These are phyloP conservation scores for Drosera capensis DNA, from an alignment of 148 eudicot species.

Conservation along the genomic window DNA sequence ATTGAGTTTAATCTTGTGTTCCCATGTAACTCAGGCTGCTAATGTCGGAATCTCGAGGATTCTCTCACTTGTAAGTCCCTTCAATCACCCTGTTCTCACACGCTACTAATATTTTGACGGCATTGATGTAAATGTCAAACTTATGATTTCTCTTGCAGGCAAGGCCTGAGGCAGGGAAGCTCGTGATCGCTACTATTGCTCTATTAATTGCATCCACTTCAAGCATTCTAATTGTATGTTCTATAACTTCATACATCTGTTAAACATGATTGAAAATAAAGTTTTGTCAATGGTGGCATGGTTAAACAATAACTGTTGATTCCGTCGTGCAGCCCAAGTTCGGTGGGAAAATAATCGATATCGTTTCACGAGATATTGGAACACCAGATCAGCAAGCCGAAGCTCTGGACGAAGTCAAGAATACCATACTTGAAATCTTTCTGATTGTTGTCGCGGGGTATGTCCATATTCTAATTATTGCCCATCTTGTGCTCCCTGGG, in stretches of 20 bases:
- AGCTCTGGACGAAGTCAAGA: conserved; percentile 52
- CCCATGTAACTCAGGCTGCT: too few species aligned
- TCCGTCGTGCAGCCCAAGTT: conserved; percentile 60
- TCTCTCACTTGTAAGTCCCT: too few species aligned
- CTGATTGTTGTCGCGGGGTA: conserved; percentile 72
- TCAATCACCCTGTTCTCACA: too few species aligned
- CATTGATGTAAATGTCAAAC: too few species aligned
- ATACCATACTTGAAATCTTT: conserved; percentile 54
- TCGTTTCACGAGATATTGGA: conserved; percentile 53
- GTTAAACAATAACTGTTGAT: too few species aligned
- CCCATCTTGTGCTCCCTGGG: not conserved
- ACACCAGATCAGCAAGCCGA: conserved; percentile 48
- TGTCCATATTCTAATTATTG: conserved; percentile 6
- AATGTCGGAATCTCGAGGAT: too few species aligned
- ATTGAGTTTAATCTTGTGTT: too few species aligned
- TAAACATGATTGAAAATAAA: not conserved
- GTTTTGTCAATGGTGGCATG: too few species aligned
- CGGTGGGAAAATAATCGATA: conserved; percentile 82
- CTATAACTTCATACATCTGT: not conserved
- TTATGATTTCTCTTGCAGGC: too few species aligned
- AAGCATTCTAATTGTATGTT: conserved; percentile 59
- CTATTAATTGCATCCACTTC: conserved; percentile 66
- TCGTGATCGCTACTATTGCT: conserved; percentile 63
- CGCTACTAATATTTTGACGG: too few species aligned
- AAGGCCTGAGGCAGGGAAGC: conserved; percentile 60